phyloP scores from a whole-genome alignment of 2,329 filamentous ascomycete genomes.

The Trichoderma simmonsii region DNA sequence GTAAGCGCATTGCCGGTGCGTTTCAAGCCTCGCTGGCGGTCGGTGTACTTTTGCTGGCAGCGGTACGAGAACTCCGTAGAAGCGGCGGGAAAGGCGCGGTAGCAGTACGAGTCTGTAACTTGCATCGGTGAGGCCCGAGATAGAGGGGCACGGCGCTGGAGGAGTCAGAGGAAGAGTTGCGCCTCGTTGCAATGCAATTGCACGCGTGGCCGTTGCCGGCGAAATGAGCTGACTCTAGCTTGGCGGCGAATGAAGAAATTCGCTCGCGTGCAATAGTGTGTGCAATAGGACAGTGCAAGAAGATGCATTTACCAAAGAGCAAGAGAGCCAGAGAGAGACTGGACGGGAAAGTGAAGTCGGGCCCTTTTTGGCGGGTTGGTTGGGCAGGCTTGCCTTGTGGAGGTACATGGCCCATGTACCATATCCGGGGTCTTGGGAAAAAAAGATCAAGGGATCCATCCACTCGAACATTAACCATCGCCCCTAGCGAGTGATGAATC shows the following conservation, averaged over 20 bases:
- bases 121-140: constrained; percentile 15
- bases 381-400: constrained; percentile 3
- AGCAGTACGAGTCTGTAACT: background rate
- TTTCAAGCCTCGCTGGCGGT: background rate
- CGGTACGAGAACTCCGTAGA: background rate
- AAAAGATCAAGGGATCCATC: background rate
- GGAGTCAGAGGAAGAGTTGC: background rate
- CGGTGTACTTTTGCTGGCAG: background rate
- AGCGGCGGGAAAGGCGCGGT: background rate
- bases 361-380: background rate
- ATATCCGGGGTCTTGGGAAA: constrained; percentile 12
- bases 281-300: background rate
- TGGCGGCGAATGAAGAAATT: background rate
- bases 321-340: background rate
- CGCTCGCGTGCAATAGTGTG: background rate
- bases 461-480: background rate
- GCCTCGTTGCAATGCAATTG: background rate
- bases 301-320: background rate
- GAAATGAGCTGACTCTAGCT: background rate
- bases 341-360: background rate
- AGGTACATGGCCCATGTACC: constrained; percentile 2
- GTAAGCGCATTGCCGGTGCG: constrained; percentile 1
- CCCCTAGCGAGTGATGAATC: constrained; percentile 10
- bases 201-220: background rate
- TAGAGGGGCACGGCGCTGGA: background rate